These are phyloP conservation scores for Fusarium tanahbumbuense DNA, from an alignment of 2,329 filamentous ascomycete species.

Conservation along the genomic window DNA sequence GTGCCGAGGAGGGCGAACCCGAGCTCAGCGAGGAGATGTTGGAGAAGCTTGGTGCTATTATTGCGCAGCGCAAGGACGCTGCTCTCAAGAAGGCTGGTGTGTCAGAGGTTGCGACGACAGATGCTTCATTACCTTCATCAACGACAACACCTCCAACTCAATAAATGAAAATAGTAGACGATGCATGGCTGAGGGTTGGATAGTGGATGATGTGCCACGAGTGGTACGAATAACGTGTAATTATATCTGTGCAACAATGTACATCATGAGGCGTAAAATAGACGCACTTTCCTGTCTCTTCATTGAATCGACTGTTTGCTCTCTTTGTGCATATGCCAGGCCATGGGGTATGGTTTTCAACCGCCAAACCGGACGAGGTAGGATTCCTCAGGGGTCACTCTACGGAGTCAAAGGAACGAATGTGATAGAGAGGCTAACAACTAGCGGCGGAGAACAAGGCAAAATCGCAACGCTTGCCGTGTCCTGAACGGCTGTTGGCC, in stretches of 20 bases:
- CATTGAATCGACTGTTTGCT: neutral
- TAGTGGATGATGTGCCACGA: constrained; percentile 27
- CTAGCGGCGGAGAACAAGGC: neutral
- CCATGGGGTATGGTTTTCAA: neutral
- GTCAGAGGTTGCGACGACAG: constrained; percentile 46
- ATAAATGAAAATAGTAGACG: constrained; percentile 23
- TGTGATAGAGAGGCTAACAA: neutral
- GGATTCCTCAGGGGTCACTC: neutral
- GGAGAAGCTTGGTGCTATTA: constrained; percentile 70
- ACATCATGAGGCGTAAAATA: constrained; percentile 49
- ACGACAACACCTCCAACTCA: constrained; percentile 33
- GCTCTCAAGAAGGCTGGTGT: constrained; percentile 55
- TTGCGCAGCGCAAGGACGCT: constrained; percentile 64
- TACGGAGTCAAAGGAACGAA: neutral
- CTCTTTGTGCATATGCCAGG: neutral
- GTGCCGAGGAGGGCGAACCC: constrained; percentile 65
- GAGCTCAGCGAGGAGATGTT: constrained; percentile 69
- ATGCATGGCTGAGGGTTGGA: constrained; percentile 16
- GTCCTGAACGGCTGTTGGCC: neutral
- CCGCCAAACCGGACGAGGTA: neutral
- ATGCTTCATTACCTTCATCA: constrained; percentile 35
- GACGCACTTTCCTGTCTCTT: constrained; percentile 42
- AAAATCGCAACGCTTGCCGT: neutral
- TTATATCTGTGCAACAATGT: constrained; percentile 50
- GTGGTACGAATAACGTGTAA: constrained; percentile 45